phyloP scores from a whole-genome alignment of 108 stramenopile species.

The Fragilariopsis cylindrus region DNA sequence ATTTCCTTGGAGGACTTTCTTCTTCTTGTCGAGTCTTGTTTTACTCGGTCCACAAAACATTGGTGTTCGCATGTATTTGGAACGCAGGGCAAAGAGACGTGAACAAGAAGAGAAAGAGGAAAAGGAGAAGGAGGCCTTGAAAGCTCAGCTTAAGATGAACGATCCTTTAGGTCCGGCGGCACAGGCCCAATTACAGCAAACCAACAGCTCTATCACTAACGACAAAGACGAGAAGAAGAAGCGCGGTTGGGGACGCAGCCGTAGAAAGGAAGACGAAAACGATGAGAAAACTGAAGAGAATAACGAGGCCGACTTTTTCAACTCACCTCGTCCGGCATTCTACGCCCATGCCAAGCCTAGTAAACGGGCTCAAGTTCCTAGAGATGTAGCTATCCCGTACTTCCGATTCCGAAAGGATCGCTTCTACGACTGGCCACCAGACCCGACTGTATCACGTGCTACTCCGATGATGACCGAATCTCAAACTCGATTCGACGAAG shows the following conservation, averaged over 20 bases:
- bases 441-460: slow-evolving; percentile 56
- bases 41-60: slow-evolving; percentile 77
- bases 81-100: slow-evolving; percentile 30
- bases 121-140: slow-evolving; percentile 18
- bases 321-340: slow-evolving; percentile 42
- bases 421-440: slow-evolving; percentile 69
- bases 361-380: slow-evolving; percentile 32
- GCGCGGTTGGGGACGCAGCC: slow-evolving; percentile 15
- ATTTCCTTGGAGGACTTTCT: slow-evolving; percentile 78
- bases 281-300: slow-evolving; percentile 10
- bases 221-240: slow-evolving; percentile 29
- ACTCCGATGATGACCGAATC: slow-evolving; percentile 33
- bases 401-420: slow-evolving; percentile 54
- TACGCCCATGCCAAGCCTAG: slow-evolving; percentile 16
- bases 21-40: slow-evolving; percentile 52
- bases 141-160: slow-evolving; percentile 8
- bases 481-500: neutral
- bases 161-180: neutral
- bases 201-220: slow-evolving; percentile 7
- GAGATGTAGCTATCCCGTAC: slow-evolving; percentile 59
- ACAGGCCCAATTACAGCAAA: slow-evolving; percentile 9
- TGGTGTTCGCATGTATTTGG: slow-evolving; percentile 46
- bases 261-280: slow-evolving; percentile 32
- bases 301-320: slow-evolving; percentile 29
- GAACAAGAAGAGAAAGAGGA: slow-evolving; percentile 36